Percentiles rank a stretch among this genome's conserved stretches.
Evolutionary conservation across 306 rosid species (phyloP).

Genomic region (Quercus engelmannii): DNA sequence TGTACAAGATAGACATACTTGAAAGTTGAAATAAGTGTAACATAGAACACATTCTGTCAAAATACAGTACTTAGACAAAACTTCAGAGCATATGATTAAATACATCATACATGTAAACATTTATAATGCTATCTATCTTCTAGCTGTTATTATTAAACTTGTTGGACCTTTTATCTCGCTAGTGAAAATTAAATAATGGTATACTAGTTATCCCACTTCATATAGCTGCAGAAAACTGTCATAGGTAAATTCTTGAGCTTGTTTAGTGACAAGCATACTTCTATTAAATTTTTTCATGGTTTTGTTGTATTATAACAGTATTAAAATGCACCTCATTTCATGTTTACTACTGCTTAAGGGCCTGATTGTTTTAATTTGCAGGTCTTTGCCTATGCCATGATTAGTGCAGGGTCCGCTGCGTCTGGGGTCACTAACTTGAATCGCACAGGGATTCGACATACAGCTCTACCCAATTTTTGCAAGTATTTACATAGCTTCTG

Average conservation of each 20-base stretch:
- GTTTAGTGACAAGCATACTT: too few species aligned
- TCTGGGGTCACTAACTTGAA: slow-evolving; percentile 84
- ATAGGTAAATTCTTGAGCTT: too few species aligned
- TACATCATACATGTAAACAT: neutral
- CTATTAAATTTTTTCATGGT: neutral
- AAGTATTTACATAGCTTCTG: slow-evolving; percentile 69
- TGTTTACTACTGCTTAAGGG: neutral
- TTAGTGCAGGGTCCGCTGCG: slow-evolving; percentile 92
- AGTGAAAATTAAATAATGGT: too few species aligned
- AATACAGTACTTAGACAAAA: neutral
- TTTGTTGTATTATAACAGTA: too few species aligned
- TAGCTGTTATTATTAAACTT: neutral
- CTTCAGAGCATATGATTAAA: neutral
- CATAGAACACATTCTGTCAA: neutral
- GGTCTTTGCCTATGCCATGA: slow-evolving; percentile 82
- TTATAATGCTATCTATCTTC: neutral
- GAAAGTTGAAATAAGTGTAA: neutral
- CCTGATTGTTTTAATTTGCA: slow-evolving; percentile 21
- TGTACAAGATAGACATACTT: neutral
- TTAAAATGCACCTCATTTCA: neutral
- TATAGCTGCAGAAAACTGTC: too few species aligned
- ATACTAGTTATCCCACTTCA: too few species aligned
- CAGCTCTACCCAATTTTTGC: slow-evolving; percentile 75
- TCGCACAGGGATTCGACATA: slow-evolving; percentile 74
- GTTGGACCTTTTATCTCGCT: neutral